These are phyloP conservation scores for Monilinia fructicola DNA, from an alignment of 2,329 filamentous ascomycete genomes.

Conservation along the genomic window DNA sequence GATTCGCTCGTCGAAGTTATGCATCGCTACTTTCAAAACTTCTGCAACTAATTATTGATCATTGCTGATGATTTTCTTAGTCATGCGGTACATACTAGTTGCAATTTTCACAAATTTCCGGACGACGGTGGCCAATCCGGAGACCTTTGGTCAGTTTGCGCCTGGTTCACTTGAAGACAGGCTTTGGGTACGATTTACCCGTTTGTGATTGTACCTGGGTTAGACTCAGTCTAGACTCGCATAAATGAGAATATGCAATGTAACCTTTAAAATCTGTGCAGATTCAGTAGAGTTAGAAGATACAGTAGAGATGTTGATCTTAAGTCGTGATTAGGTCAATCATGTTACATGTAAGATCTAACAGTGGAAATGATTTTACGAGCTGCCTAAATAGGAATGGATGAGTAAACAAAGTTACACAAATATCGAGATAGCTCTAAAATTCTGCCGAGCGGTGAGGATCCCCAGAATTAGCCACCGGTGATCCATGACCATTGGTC, in stretches of 20 bases:
- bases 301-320: background rate
- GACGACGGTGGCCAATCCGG: constrained; percentile 64
- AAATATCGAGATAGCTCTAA: background rate
- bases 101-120: background rate
- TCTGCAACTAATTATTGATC: background rate
- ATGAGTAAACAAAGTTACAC: background rate
- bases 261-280: background rate
- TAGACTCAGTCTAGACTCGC: background rate
- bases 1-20: background rate
- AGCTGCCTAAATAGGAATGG: background rate
- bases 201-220: background rate
- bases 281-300: background rate
- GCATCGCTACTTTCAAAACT: background rate
- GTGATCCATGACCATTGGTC: too few relatives aligned
- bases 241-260: background rate
- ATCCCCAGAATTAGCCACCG: background rate
- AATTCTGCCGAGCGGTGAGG: background rate
- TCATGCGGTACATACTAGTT: background rate
- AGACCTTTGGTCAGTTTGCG: constrained; percentile 71
- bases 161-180: background rate
- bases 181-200: background rate
- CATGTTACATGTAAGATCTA: too few relatives aligned
- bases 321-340: background rate
- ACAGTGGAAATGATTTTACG: background rate
- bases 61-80: background rate